Evolutionary conservation across 768 basidiomycete species (phyloP), one percentile per base, ranked within the genome.

Genomic region (Tulasnella sp.): DNA sequence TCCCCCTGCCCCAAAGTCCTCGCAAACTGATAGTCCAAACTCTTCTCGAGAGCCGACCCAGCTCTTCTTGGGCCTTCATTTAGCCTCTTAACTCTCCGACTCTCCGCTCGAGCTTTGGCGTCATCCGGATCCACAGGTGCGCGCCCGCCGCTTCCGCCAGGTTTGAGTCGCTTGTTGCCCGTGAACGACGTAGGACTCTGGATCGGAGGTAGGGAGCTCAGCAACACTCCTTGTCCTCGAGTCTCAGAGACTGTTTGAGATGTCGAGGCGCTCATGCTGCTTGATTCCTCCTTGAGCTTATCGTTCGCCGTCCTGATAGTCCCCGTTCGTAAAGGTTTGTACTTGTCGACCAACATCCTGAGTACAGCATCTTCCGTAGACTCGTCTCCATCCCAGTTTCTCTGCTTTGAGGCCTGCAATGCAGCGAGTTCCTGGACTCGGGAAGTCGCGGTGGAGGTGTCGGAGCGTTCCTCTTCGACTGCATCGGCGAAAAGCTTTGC

Each of bases 291-390:
- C 78, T 84, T 88, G 67, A 91, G 75, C 78, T 88, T 90, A 77
- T 90, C 82, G 67, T 92, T 90, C 6, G 90, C 89, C 0, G 85
- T 83, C 74, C 82, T 79, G 52, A 90, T 84, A 12, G 80, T 78
- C 9, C 86, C 88, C 9, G 82, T 84, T n/a, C 90, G 84, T 39
- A 93, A 79, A 1, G 92, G 91, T 79, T 90, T 93, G 82, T 94
- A 89, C 78, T 91, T 90, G 82, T 94, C 92, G 39, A 93, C 84
- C 5, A 94, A 84, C 91, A 95, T 94, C 26, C 92, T 85, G 19
- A 92, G 82, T 0, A 94, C 88, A 0, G 88, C 85, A 80, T 91
- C 88, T 69, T 87, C 81, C 1, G 86, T 82, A 7, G 84, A 82
- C 79, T 94, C 92, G 12, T 94, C 90, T 0, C 91, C 91, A 1